Conservation (phyloP, 179 eudicot genomes). For the Drosera spatulata region DNA sequence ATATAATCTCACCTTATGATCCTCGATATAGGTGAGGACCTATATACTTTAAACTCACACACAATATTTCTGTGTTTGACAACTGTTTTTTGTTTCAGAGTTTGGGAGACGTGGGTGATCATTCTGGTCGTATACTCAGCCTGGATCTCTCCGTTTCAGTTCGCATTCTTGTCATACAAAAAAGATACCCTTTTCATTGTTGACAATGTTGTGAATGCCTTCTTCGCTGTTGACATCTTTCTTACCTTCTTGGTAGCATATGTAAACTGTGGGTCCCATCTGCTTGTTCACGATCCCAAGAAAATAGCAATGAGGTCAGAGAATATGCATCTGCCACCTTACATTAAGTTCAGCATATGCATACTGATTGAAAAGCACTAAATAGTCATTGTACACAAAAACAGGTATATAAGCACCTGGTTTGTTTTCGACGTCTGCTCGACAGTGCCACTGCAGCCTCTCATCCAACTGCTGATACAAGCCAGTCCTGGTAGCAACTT, state of each 20-base stretch:
- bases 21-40: constrained; percentile 45
- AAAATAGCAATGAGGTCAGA: constrained; percentile 67
- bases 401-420: constrained; percentile 87
- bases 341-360: no score
- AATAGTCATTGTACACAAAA: constrained; percentile 1
- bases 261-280: constrained; percentile 49
- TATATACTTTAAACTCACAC: not conserved
- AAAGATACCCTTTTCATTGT: constrained; percentile 38
- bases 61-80: not conserved
- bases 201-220: constrained; percentile 66
- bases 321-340: not conserved
- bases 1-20: constrained; percentile 50
- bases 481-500: constrained; percentile 52
- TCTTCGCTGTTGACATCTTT: constrained; percentile 70
- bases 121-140: constrained; percentile 82
- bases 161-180: constrained; percentile 56
- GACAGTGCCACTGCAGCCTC: constrained; percentile 63
- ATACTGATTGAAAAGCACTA: not conserved
- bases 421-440: constrained; percentile 74
- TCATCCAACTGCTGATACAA: constrained; percentile 43
- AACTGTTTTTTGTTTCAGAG: constrained; percentile 24
- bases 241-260: constrained; percentile 91
- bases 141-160: constrained; percentile 82
- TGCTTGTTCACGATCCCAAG: constrained; percentile 67
- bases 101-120: constrained; percentile 71